Conservation (phyloP, 2,329 filamentous ascomycete genomes). For the Trichophyton simii region DNA sequence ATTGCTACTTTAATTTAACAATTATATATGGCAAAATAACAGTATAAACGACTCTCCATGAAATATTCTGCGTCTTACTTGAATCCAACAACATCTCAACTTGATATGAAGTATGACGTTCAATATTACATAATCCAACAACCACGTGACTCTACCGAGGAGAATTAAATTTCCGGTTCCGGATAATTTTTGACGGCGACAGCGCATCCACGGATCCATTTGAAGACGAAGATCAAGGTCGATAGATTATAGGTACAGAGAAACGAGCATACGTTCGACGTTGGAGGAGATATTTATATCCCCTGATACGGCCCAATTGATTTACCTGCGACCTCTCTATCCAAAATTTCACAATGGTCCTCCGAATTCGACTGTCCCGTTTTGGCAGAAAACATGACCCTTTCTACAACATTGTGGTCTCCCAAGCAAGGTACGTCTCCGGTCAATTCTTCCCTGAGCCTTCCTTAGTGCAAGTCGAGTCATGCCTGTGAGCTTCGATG, state of each 20-base stretch:
- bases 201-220: background rate
- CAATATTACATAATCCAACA: background rate
- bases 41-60: background rate
- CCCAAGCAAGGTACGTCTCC: constrained; percentile 63
- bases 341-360: constrained; percentile 54
- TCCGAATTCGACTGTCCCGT: constrained; percentile 85
- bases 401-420: constrained; percentile 94
- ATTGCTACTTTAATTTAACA: background rate
- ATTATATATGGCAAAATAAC: background rate
- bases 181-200: background rate
- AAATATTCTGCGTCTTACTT: background rate
- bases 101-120: background rate
- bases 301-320: background rate
- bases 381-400: constrained; percentile 82
- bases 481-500: background rate
- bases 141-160: background rate
- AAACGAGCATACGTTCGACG: background rate
- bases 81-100: background rate
- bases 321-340: background rate
- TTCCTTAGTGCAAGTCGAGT: background rate
- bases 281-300: background rate
- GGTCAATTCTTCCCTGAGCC: background rate
- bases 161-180: background rate
- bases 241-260: background rate
- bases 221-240: background rate